These are phyloP conservation scores for Colletotrichum destructivum DNA, from an alignment of 2,329 filamentous ascomycete species.

Conservation along the genomic window DNA sequence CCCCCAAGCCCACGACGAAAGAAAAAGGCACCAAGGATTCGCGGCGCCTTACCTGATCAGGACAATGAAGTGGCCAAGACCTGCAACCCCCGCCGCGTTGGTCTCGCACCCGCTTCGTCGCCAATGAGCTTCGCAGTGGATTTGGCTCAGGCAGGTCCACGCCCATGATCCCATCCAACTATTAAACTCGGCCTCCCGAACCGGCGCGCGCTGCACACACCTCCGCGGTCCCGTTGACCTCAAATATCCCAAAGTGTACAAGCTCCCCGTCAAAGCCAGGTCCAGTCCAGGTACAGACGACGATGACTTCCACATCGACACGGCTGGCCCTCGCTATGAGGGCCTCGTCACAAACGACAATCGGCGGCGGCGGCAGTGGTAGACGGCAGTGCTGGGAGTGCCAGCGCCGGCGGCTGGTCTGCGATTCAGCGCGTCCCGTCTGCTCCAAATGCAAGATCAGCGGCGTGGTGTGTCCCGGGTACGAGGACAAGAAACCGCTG, in stretches of 20 bases:
- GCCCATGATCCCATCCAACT: neutral
- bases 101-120: neutral
- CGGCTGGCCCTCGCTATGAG: neutral
- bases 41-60: slow-evolving; percentile 33
- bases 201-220: neutral
- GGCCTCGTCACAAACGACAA: neutral
- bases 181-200: slow-evolving; percentile 2
- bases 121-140: neutral
- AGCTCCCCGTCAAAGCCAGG: neutral
- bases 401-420: slow-evolving; percentile 55
- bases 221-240: slow-evolving; percentile 9
- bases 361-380: neutral
- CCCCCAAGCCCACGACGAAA: neutral
- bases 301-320: slow-evolving; percentile 1
- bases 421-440: slow-evolving; percentile 54
- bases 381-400: slow-evolving; percentile 59
- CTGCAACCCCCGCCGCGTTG: neutral
- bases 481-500: slow-evolving; percentile 55
- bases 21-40: slow-evolving; percentile 5
- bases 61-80: slow-evolving; percentile 43
- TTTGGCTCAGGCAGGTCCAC: too few relatives aligned
- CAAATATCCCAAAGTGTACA: slow-evolving; percentile 29
- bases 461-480: slow-evolving; percentile 56
- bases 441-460: slow-evolving; percentile 54
- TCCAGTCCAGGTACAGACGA: neutral